Evolutionary conservation across 768 basidiomycete species (phyloP), one percentile per base, ranked within the genome.

Genomic region (Cystofilobasidium macerans): DNA sequence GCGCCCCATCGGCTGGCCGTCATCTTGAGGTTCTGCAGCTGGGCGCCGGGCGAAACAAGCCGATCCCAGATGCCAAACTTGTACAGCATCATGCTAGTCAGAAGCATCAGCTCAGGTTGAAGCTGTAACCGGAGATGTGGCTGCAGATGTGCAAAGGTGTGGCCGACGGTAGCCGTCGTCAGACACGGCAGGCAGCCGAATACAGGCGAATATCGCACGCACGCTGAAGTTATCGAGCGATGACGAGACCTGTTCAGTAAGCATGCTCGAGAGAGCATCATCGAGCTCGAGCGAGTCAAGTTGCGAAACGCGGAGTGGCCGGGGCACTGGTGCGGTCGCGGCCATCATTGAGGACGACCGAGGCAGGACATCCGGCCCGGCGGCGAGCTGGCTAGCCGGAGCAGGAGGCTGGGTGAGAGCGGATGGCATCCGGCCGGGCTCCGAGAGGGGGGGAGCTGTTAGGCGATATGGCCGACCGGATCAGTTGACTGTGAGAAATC

Each of bases 11-110:
- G 42, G 8, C 18, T 42, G 20, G 61, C 26, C 13, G 20, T 40
- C 35, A 42, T 74, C 88, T 51, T 56, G 45, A 68, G 62, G 43
- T 62, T 68, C 57, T 68, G 61, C 24, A 93, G 63, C 81, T 80
- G 60, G 91, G 78, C 63, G 86, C 88, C 75, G 90, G 91, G 3
- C 90, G 79, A 71, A 83, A 85, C 18, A 87, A 86, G 57, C 89
- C 90, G 72, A 69, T 86, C 81, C 88, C 89, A 92, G 7, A 91
- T 78, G 0, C 88, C 89, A 70, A 89, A 79, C 72, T 86, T 88
- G 78, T 91, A 90, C 18, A 93, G 79, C 16, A 81, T 79, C 2
- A 88, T 75, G 72, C 84, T 84, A 56, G 89, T n/a, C 20, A 70
- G 22, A 2, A 70, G 70, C 40, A 67, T 32, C 24, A 73, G 28